These are phyloP conservation scores for Agastache rugosa DNA, from an alignment of 257 asterid species.

Conservation along the genomic window DNA sequence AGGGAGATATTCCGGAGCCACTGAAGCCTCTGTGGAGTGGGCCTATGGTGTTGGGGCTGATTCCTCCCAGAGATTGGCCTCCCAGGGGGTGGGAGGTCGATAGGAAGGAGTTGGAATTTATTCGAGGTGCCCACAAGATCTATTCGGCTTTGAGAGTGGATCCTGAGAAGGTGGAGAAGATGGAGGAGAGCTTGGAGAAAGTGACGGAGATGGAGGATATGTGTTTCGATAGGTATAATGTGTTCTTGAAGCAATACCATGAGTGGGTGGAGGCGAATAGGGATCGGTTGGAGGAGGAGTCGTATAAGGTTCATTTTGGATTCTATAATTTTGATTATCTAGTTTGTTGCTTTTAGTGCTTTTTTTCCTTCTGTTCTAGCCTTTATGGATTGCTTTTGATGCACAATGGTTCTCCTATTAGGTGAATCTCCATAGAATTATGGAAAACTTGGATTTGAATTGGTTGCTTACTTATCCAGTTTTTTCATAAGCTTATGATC, in stretches of 20 bases:
- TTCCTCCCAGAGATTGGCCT: constrained; percentile 98
- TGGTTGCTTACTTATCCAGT: constrained; percentile 7
- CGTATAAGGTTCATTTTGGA: constrained; percentile 70
- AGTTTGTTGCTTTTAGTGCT: constrained; percentile 13
- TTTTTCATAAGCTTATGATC: constrained; percentile 2
- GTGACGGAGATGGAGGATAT: constrained; percentile 54
- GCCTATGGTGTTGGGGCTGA: constrained; percentile 70
- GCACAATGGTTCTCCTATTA: not conserved
- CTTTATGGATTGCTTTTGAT: not conserved
- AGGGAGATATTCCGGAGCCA: constrained; percentile 85
- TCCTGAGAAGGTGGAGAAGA: constrained; percentile 64
- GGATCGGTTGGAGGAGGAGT: constrained; percentile 79
- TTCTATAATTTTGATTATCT: not conserved
- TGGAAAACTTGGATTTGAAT: not conserved
- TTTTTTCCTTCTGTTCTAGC: not conserved
- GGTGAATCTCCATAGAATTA: constrained; percentile 21
- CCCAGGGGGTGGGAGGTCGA: constrained; percentile 95
- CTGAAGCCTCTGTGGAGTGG: constrained; percentile 78
- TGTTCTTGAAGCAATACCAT: constrained; percentile 85
- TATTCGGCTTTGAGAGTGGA: constrained; percentile 57
- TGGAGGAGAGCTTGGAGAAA: constrained; percentile 59
- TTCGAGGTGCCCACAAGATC: constrained; percentile 81
- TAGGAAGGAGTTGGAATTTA: constrained; percentile 79
- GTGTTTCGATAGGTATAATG: constrained; percentile 75
- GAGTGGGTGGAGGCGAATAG: constrained; percentile 88